Evolutionary conservation across 257 asterid species (phyloP), one percentile per base, ranked within the genome.

Genomic region (Fraxinus americana): DNA sequence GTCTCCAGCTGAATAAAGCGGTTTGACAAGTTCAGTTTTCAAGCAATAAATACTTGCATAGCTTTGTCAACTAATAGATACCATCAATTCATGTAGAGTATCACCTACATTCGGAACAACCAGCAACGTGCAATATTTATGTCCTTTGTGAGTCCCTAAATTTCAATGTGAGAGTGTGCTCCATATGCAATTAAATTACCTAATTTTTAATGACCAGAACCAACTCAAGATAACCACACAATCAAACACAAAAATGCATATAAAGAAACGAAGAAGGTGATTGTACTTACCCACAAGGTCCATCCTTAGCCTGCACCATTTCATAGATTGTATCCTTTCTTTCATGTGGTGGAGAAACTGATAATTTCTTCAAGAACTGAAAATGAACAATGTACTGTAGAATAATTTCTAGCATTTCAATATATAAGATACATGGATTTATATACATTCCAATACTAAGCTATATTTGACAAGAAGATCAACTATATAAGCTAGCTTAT

Each of bases 221-320:
- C 45, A 39, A 39, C 45, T 39, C 12, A 39, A 35, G 38, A 35
- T 5, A 35, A 35, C 35, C 35, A 43, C 35, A 23, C 41, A 9
- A 3, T 35, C 9, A 59, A 39, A 23, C 57, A 67, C 1, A 54
- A 12, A 65, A 34, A 29, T 68, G 35, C 23, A 8, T 21, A 19
- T 10, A 16, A 2, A 38, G 81, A 27, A 35, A 25, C 34, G 57
- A 71, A 25, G 71, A 74, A 73, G 45, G 19, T 67, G 17, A 63
- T 63, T 61, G 29, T 34, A 85, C 86, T 23, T 88, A 91, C 97
- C 97, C 96, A 67, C 82, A 82, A 74, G 97, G 96, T 72, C 96
- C 97, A 86, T 92, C 96, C 68, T 70, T 21, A 69, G 88, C 92
- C 63, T 70, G 84, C 84, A 92, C 84, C 89, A 87, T 88, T 75